Base-by-base conservation (phyloP, 148 eudicot species). In the Vaccinium macrocarpon region DNA sequence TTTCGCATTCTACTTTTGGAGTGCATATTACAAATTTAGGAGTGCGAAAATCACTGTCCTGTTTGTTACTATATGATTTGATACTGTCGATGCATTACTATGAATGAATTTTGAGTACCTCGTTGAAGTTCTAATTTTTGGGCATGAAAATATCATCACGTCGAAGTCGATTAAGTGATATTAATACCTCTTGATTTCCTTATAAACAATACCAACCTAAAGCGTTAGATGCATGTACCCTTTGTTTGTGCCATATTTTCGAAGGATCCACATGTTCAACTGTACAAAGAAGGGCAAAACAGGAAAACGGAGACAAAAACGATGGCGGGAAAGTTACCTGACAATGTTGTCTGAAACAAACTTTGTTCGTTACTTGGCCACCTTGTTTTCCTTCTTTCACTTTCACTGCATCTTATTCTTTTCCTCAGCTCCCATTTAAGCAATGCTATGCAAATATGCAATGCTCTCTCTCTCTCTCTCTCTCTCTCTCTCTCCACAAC, bases 341-440 rank as follows among this genome's bases (percentile, higher is more conserved):
- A 35, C 73, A 68, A 27, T 27, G 27, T 27, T 12, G 46, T 14
- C 27, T 13, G 0, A 14, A 42, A 42, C 21, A 52, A 11, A 29
- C 15, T 52, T 85, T 87, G 91, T 89, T 87, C 89, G 42, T 89
- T 89, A 8, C 90, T 87, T 89, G 87, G 66, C 76, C 51, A 23
- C 80, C 83, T 21, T 49, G 61, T 21, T 51, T 48, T 50, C 35
- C 74, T 51, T 64, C 72, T 48, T 64, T 76, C 49, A 21, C 77
- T 83, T 83, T 64, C 74, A 76, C 81, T 73, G 48, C 80, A 19
- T 25, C 6, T 12, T 84, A 86, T 88, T 82, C 90, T 81, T 86
- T 86, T 49, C 90, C 76, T 86, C 64, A 8, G 59, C 64, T 88
- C 76, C 76, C 50, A 48, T 59, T 49, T 38, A 50, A 42, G 23